Percentiles rank a stretch among this genome's conserved stretches.
Conservation (phyloP, 1,284 basidiomycete species). For the Inonotus obliquus region DNA sequence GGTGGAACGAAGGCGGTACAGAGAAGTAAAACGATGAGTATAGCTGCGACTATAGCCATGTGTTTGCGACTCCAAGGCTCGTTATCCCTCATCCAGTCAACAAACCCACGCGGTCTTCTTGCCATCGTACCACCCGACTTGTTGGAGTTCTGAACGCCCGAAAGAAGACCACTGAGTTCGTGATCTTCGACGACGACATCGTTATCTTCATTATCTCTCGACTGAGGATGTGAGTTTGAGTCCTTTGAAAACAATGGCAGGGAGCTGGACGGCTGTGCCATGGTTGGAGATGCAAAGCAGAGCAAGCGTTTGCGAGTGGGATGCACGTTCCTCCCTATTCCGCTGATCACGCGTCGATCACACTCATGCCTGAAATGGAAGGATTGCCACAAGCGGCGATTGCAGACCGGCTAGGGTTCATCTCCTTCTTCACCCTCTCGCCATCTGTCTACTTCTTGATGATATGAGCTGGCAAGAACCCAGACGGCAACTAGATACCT, state of each 20-base stretch:
- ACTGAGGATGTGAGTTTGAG: neutral
- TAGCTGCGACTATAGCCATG: neutral
- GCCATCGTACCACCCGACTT: neutral
- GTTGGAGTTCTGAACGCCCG: conserved; percentile 9
- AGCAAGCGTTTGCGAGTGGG: no score
- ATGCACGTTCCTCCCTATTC: neutral
- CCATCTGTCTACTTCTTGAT: neutral
- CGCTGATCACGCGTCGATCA: conserved; percentile 6
- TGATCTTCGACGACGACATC: conserved; percentile 9
- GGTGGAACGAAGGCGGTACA: conserved; percentile 12
- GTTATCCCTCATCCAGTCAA: conserved; percentile 3
- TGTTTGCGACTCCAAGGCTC: conserved; percentile 6
- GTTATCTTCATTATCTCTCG: neutral
- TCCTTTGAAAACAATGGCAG: conserved; percentile 1
- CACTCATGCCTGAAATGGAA: neutral
- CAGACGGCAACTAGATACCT: neutral
- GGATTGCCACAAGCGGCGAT: neutral
- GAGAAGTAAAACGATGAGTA: conserved; percentile 12
- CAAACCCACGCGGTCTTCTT: neutral
- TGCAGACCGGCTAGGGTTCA: neutral
- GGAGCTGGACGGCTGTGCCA: neutral
- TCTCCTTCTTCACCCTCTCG: neutral
- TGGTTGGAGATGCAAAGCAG: neutral
- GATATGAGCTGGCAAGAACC: neutral
- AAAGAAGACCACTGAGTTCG: conserved; percentile 16